Base-by-base conservation (phyloP, 306 rosid species). In the Lagenaria siceraria region DNA sequence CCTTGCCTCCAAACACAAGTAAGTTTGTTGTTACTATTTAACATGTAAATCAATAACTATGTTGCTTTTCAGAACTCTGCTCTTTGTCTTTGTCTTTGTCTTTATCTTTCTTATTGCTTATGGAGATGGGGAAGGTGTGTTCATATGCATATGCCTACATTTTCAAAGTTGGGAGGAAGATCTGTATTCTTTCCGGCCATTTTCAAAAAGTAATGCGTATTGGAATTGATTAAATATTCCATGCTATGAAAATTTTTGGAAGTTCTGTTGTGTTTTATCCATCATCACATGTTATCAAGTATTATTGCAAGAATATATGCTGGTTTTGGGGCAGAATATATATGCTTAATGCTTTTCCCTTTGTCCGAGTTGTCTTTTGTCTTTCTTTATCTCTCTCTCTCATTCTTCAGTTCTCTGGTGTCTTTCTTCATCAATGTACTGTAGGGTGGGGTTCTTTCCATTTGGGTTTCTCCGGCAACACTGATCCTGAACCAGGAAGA, bases 401-500 rank as follows among this genome's bases (percentile, higher is more conserved):
- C 65, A 19, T 46, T 79, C 36, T 69, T 13, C 29, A 36, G 5
- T 6, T 69, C 51, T 69, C 55, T 42, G 74, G 53, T 38, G 27
- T 19, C 52, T 65, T 35, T n/a, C 73, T 65, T 63, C 31, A 40
- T 36, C 40, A 14, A 19, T 56, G 25, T 61, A 36, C 83, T 65
- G 85, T 78, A 64, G 85, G 85, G 76, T 87, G 90, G 88, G 87
- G 84, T 35, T 55, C 88, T 87, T 85, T 82, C 79, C 87, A 83
- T 80, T 82, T 85, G 74, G 86, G 89, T 8, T 85, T 79, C 77
- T 80, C 88, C 9, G 81, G 80, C 84, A 81, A 75, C 79, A 43
- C 81, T 13, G 89, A 87, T 80, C 91, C 89, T 24, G 87, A 87
- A 73, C 89, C 91, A 1, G 89, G 91, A 77, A 86, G 91, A 84